Percentiles rank a stretch among this genome's conserved stretches.
phyloP scores from a whole-genome alignment of 768 basidiomycete genomes.

The Phanerodontia chrysosporium region DNA sequence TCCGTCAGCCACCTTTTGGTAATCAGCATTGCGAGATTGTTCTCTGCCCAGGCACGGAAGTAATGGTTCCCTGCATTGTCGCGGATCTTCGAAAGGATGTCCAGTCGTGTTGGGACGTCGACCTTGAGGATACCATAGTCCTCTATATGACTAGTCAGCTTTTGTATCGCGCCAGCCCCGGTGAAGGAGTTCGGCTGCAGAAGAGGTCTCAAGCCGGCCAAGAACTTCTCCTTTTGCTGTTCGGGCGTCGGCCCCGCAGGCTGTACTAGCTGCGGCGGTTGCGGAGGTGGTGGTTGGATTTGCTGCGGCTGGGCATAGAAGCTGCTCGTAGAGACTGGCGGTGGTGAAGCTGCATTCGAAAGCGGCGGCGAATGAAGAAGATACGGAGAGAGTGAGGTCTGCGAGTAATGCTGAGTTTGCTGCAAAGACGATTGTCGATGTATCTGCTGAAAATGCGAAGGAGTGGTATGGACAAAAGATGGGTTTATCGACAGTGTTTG shows the following conservation, averaged over 20 bases:
- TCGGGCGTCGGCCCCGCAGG: conserved; percentile 39
- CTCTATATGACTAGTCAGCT: conserved; percentile 54
- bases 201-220: conserved; percentile 47
- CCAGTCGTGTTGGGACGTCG: conserved; percentile 59
- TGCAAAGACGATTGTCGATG: conserved; percentile 31
- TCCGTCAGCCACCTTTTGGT: conserved; percentile 81
- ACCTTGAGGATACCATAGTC: conserved; percentile 63
- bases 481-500: conserved; percentile 40
- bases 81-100: conserved; percentile 76
- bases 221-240: conserved; percentile 53
- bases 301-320: conserved; percentile 21
- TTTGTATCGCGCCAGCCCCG: conserved; percentile 62
- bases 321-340: conserved; percentile 35
- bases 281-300: conserved; percentile 27
- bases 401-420: conserved; percentile 16
- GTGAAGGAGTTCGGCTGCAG: conserved; percentile 58
- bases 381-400: conserved; percentile 67
- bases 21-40: conserved; percentile 67
- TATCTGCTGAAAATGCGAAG: conserved; percentile 27
- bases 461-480: conserved; percentile 20
- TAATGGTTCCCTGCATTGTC: conserved; percentile 85
- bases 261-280: conserved; percentile 15
- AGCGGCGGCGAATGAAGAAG: conserved; percentile 56
- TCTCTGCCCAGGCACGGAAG: conserved; percentile 83
- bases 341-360: conserved; percentile 26